Base-by-base conservation (phyloP, 306 rosid species). In the Glycine latifolia region DNA sequence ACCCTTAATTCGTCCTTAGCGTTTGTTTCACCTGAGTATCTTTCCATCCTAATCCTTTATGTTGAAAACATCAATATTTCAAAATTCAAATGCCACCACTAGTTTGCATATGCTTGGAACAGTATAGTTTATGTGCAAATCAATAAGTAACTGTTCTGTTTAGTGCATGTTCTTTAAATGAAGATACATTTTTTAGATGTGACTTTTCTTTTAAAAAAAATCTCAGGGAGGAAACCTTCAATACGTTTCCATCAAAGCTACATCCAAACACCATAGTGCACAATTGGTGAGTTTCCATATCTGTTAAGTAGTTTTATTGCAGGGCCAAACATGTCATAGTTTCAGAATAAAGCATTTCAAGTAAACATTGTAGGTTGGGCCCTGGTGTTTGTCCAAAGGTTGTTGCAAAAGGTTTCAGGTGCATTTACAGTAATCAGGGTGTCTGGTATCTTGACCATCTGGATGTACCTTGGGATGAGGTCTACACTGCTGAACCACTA, bases 371-470 rank as follows among this genome's bases (percentile, higher is more conserved):
- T 59, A 95, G 99, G 99, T 86, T 93, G 90, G 94, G 90, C 14
- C 73, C 85, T 46, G 98, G 98, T 76, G 91, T 96, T 77, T 96
- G 97, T 82, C 91, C 98, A 0, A 87, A 91, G 86, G 99, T 87
- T 54, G 98, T 93, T 50, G 94, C 90, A 1, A 85, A 89, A 82
- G 99, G 98, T 78, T 91, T 93, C 88, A 86, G 89, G 85, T 96
- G 99, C 92, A 96, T 96, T 86, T 96, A 87, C 87, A 96, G 99
- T 88, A 90, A 93, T 84, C 99, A 96, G 83, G 99, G 97, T 14
- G 86, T 90, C 73, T 93, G 97, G 98, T 95, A 95, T 88, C 96
- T 95, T 68, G 98, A 95, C 78, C 99, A 95, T 86, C 87, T 95
- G 77, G 98, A 95, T 80, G 98, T 92, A 17, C 98, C 97, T 33